Base-by-base conservation (phyloP, 2,329 filamentous ascomycete species). In the Zopfia rhizophila region DNA sequence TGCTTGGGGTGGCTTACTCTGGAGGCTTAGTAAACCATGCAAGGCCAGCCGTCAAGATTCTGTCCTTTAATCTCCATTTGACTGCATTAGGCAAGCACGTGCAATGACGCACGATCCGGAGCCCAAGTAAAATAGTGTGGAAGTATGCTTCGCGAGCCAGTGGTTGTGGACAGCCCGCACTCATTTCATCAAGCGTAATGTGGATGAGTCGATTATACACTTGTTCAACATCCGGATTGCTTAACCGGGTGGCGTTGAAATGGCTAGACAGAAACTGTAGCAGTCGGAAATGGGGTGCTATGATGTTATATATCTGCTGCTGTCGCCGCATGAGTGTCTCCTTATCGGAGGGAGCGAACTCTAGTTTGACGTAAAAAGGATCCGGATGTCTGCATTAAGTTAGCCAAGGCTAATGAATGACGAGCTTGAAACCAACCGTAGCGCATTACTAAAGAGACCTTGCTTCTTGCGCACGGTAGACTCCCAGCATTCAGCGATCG, bases 401-500 rank as follows among this genome's bases (percentile, higher is more conserved):
- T 53, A 78, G 72, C 46, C 53, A 30, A 6, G 32, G 8, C 17
- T 13, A 12, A 5, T 24, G 4, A 28, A 12, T 5, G 30, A 22
- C 14, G 12, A 32, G 12, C 13, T 31, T 13, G 3, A 33, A 27
- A 75, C 80, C 70, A 72, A 87, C 75, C 82, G 79, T 59, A 96
- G 82, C 6, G 78, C 75, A 23, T 82, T 78, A 65, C 87, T 90
- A 74, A 99, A 99, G 16, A 97, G 80, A 8, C 94, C 94, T 39
- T 88, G 82, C 52, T 84, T 85, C 58, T 84, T 86, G 47, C 89
- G 82, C 32, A 97, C 86, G 3, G 89, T 94, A 45, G 82, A 79
- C 70, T 97, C 93, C 90, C 93, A 99, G 53, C 93, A 89, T 65
- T 94, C 88, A 7, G 89, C 88, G 60, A 97, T 90, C 67, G 96